Evolutionary conservation across 2,329 filamentous ascomycete genomes (phyloP).

Genomic region (Fusarium buxicola): DNA sequence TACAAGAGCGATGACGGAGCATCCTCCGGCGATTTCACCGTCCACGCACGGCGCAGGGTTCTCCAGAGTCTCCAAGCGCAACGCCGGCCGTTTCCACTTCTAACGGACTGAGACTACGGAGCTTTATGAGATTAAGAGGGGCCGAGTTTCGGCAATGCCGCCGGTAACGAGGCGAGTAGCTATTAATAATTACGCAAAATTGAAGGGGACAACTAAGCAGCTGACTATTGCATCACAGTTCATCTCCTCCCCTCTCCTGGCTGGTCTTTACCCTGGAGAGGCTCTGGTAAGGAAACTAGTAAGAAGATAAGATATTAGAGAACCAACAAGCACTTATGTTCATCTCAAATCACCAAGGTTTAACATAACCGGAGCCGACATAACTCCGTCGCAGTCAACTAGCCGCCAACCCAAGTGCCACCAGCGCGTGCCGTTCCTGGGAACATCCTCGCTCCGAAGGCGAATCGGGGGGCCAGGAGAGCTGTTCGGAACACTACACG

Average conservation of each 20-base stretch:
- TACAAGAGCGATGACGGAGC: not conserved
- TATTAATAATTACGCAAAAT: constrained; percentile 31
- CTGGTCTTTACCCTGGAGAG: constrained; percentile 3
- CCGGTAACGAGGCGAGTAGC: constrained; percentile 12
- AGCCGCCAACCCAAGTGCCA: not conserved
- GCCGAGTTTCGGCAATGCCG: constrained; percentile 36
- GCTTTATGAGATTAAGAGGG: constrained; percentile 27
- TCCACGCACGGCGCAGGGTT: constrained; percentile 20
- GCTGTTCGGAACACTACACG: constrained; percentile 33
- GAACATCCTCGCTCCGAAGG: constrained; percentile 33
- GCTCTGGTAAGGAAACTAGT: not conserved
- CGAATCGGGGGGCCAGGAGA: constrained; percentile 22
- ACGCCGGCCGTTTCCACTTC: constrained; percentile 21
- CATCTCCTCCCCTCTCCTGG: constrained; percentile 26
- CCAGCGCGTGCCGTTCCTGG: constrained; percentile 23
- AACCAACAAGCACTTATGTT: not conserved
- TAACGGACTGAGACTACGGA: constrained; percentile 27
- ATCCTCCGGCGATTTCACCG: constrained; percentile 12
- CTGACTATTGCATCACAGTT: constrained; percentile 34
- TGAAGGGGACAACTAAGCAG: constrained; percentile 11
- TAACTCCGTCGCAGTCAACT: not conserved
- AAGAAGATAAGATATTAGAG: not conserved
- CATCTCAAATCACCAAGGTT: not conserved
- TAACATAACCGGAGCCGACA: not conserved
- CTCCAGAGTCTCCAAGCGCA: constrained; percentile 13